Evolutionary conservation across 495 filamentous ascomycete species (phyloP).

Genomic region (Aspergillus wentii): DNA sequence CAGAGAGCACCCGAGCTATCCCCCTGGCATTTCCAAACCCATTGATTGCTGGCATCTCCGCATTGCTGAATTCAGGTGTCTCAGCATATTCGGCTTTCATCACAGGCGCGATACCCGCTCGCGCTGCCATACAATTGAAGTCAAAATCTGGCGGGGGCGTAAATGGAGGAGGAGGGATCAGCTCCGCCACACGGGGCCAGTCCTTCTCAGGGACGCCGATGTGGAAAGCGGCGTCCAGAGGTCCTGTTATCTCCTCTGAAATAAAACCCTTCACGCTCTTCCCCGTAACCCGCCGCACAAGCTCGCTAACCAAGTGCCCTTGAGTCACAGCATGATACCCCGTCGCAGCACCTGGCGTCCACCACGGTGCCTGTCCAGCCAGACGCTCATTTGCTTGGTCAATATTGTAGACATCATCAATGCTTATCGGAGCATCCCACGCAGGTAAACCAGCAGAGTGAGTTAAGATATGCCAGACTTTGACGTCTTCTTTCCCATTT

Average conservation of each 20-base stretch:
- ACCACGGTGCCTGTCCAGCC: slow-evolving; percentile 25
- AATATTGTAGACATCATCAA: slow-evolving; percentile 20
- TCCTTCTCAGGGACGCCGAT: slow-evolving; percentile 28
- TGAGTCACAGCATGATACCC: slow-evolving; percentile 24
- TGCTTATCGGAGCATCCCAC: slow-evolving; percentile 18
- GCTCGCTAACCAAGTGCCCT: slow-evolving; percentile 32
- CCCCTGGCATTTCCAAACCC: too few relatives aligned
- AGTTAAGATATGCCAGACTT: slow-evolving; percentile 21
- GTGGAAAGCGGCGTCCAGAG: slow-evolving; percentile 35
- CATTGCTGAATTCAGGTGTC: too few relatives aligned
- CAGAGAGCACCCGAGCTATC: too few relatives aligned
- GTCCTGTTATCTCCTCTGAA: slow-evolving; percentile 30
- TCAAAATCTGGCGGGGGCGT: too few relatives aligned
- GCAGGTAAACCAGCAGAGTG: slow-evolving; percentile 17
- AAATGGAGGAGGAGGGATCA: too few relatives aligned
- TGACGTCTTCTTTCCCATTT: slow-evolving; percentile 19
- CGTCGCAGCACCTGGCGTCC: slow-evolving; percentile 19
- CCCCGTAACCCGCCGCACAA: slow-evolving; percentile 32
- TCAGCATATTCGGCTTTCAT: too few relatives aligned
- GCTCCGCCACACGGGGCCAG: slow-evolving; percentile 23
- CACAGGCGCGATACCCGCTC: too few relatives aligned
- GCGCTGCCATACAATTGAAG: too few relatives aligned
- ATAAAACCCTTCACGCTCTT: slow-evolving; percentile 36
- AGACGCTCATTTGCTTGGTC: slow-evolving; percentile 11
- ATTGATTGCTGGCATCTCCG: too few relatives aligned